A percentile compares a stretch with the other conserved stretches of the same genome.
Evolutionary conservation across 495 filamentous ascomycete genomes (phyloP).

Genomic region (Friedmanniomyces simplex): DNA sequence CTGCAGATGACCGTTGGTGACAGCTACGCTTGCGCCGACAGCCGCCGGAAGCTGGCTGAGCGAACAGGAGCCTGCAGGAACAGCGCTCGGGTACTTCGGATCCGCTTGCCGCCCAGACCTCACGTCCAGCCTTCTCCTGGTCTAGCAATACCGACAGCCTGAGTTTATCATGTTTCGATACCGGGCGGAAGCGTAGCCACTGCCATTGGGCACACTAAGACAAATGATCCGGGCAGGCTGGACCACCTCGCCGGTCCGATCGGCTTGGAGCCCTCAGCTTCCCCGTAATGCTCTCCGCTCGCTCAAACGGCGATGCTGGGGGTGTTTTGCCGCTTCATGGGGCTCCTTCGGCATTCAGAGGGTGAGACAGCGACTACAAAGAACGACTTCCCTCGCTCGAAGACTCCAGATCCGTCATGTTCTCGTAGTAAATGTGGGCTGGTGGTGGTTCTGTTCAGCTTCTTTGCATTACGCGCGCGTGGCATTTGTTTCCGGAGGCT

Average conservation of each 20-base stretch:
- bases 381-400: background rate
- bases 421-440: background rate
- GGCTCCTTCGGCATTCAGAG: background rate
- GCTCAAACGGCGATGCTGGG: background rate
- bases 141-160: background rate
- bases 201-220: background rate
- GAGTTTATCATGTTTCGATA: background rate
- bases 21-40: background rate
- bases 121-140: background rate
- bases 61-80: background rate
- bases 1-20: constrained; percentile 1
- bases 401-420: background rate
- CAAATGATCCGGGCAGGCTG: background rate
- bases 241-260: background rate
- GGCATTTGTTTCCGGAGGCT: background rate
- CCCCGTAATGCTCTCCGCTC: constrained; percentile 1
- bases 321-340: background rate
- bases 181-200: background rate
- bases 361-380: background rate
- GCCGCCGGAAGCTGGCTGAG: background rate
- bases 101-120: background rate
- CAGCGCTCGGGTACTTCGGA: background rate
- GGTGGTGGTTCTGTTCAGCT: background rate
- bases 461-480: background rate
- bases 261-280: background rate